phyloP scores from a whole-genome alignment of 73 alveolate species.

The Paramecium caudatum region DNA sequence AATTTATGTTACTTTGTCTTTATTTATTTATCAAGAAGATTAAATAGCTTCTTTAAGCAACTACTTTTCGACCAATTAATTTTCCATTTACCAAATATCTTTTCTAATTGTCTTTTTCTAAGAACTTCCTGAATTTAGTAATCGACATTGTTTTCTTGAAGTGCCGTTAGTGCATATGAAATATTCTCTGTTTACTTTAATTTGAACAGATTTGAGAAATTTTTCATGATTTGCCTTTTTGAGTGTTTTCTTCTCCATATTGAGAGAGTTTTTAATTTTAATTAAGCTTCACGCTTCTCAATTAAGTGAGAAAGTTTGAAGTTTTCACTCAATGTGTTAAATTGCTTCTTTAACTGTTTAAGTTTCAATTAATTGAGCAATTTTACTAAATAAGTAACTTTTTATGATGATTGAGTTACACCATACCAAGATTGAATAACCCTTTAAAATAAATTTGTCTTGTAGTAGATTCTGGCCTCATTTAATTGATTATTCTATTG shows the following conservation, averaged over 20 bases:
- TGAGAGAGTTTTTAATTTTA: neutral
- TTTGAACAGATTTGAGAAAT: no score
- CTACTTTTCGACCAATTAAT: no score
- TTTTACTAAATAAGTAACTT: neutral
- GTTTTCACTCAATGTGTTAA: neutral
- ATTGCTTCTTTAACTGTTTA: neutral
- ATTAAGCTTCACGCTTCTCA: neutral
- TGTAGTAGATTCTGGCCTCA: neutral
- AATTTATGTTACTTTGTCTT: no score
- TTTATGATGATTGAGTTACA: constrained; percentile 23
- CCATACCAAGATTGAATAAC: neutral
- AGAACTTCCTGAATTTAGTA: no score
- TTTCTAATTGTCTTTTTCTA: no score
- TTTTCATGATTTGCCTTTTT: neutral
- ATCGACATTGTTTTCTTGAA: no score
- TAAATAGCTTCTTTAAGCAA: no score
- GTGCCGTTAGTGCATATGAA: no score
- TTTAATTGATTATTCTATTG: neutral
- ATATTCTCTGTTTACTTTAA: no score
- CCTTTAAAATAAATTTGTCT: neutral
- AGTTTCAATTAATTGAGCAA: neutral
- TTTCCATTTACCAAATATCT: no score
- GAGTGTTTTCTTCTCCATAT: neutral
- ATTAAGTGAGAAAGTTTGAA: neutral
- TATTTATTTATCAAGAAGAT: no score